phyloP scores from a whole-genome alignment of 768 basidiomycete genomes.

The Fomitopsis serialis region DNA sequence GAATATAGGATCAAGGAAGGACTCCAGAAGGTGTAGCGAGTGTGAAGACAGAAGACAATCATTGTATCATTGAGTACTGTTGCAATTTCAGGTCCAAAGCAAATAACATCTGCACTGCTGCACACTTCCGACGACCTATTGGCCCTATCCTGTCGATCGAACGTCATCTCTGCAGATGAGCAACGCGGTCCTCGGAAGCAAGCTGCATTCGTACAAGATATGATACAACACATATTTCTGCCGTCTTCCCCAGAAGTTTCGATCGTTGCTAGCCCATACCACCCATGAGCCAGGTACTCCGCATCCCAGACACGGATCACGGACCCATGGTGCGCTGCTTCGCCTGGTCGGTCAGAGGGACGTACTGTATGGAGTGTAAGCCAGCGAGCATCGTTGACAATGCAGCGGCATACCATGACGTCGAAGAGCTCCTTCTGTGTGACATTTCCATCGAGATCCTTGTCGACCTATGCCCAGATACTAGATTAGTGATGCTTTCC shows the following conservation, averaged over 20 bases:
- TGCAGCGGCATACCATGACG: slow-evolving; percentile 50
- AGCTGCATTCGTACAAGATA: too few relatives aligned
- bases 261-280: too few relatives aligned
- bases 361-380: slow-evolving; percentile 42
- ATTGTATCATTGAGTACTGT: too few relatives aligned
- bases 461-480: slow-evolving; percentile 67
- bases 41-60: neutral
- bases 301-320: neutral
- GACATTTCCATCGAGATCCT: slow-evolving; percentile 63
- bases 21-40: slow-evolving; percentile 1
- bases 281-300: too few relatives aligned
- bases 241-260: too few relatives aligned
- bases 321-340: slow-evolving; percentile 3
- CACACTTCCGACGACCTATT: too few relatives aligned
- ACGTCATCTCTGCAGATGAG: too few relatives aligned
- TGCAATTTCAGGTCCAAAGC: too few relatives aligned
- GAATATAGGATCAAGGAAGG: slow-evolving; percentile 63
- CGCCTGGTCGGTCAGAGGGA: slow-evolving; percentile 61
- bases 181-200: too few relatives aligned
- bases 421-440: slow-evolving; percentile 65
- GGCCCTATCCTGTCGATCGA: too few relatives aligned
- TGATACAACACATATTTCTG: too few relatives aligned
- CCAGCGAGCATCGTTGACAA: neutral
- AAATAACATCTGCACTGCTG: too few relatives aligned
- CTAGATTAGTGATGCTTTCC: neutral